Percentiles rank a stretch among this genome's conserved stretches.
Conservation (phyloP, 805 yeast genomes). For the Candida palmyrensis region DNA sequence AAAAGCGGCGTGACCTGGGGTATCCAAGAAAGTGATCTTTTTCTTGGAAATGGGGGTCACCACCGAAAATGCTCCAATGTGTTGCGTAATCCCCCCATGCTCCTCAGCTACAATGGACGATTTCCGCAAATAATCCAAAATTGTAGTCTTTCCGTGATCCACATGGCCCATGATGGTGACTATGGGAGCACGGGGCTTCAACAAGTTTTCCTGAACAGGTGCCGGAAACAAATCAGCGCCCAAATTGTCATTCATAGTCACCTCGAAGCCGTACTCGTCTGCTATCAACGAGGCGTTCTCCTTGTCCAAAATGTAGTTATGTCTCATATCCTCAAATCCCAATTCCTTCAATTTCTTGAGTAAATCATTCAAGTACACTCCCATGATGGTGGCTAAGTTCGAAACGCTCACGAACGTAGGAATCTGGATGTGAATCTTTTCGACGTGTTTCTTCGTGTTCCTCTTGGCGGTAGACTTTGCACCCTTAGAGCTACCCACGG, state of each 20-base stretch:
- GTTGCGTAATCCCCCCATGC: constrained; percentile 96
- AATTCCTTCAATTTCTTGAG: constrained; percentile 52
- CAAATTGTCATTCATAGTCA: constrained; percentile 46
- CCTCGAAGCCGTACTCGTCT: constrained; percentile 79
- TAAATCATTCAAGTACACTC: constrained; percentile 58
- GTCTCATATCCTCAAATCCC: constrained; percentile 70
- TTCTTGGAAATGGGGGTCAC: constrained; percentile 70
- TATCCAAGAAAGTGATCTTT: constrained; percentile 83
- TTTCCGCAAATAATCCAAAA: constrained; percentile 79
- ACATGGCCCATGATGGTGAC: constrained; percentile 99
- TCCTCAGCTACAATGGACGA: constrained; percentile 81
- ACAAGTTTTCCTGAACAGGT: constrained; percentile 39
- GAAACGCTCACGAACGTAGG: constrained; percentile 80
- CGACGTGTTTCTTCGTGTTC: constrained; percentile 5
- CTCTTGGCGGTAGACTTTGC: constrained; percentile 2
- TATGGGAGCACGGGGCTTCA: constrained; percentile 80
- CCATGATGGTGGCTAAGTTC: constrained; percentile 68
- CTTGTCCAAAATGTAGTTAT: constrained; percentile 75
- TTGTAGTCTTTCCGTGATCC: constrained; percentile 96
- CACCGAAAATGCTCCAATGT: constrained; percentile 94
- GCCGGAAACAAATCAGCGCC: constrained; percentile 56
- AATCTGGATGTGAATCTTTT: constrained; percentile 35
- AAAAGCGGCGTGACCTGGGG: constrained; percentile 98
- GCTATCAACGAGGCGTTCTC: constrained; percentile 86
- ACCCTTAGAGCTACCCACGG: constrained; percentile 3